Conservation (phyloP, 2,329 filamentous ascomycete genomes). For the Ophiostoma fasciatum region DNA sequence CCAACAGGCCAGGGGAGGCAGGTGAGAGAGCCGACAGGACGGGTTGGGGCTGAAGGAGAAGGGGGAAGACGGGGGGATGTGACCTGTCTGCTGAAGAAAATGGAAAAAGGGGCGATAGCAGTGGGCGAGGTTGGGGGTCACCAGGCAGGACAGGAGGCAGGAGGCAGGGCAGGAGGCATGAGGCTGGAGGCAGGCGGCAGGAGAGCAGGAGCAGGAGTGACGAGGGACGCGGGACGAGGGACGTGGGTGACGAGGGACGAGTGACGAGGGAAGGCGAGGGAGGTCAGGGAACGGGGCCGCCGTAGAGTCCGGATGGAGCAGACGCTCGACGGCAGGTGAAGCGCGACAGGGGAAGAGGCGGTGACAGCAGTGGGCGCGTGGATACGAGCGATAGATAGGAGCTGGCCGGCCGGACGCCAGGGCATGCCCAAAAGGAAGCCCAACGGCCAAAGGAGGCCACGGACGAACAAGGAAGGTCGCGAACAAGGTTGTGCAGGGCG, state of each 20-base stretch:
- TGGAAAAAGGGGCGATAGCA: neutral
- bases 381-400: no score
- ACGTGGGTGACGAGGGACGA: slow-evolving; percentile 2
- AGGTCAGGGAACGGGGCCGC: no score
- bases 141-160: neutral
- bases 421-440: no score
- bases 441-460: no score
- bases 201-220: neutral
- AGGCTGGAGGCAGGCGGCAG: neutral
- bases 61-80: neutral
- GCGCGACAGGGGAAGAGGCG: no score
- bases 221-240: slow-evolving; percentile 1
- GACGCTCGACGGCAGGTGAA: no score
- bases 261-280: neutral
- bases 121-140: slow-evolving; percentile 2
- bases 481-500: neutral
- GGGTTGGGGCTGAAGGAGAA: neutral
- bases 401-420: no score
- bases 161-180: neutral
- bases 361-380: no score
- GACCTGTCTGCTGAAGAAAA: neutral
- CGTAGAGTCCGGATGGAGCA: no score
- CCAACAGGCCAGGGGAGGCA: no score
- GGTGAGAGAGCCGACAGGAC: no score
- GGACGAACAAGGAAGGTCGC: neutral